phyloP scores from a whole-genome alignment of 2,329 filamentous ascomycete genomes.

The Verticillium klebahnii region DNA sequence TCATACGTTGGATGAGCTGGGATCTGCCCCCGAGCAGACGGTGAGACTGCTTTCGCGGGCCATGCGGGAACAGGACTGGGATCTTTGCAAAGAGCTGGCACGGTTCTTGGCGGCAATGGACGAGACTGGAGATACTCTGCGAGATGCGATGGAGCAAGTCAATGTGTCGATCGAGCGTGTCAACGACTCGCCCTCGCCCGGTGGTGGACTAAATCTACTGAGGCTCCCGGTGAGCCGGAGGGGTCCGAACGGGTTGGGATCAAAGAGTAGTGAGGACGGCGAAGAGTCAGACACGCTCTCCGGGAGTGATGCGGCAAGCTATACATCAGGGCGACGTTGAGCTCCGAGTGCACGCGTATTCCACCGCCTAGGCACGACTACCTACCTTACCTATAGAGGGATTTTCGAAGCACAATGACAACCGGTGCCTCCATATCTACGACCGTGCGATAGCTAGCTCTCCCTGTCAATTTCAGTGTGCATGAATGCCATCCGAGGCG shows the following conservation, averaged over 20 bases:
- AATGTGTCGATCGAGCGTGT: constrained; percentile 31
- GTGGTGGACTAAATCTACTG: constrained; percentile 16
- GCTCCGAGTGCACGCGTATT: not conserved
- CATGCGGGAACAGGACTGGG: constrained; percentile 85
- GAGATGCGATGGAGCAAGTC: constrained; percentile 64
- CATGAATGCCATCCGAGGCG: not conserved
- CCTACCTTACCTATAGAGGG: too few relatives aligned
- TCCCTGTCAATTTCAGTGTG: not conserved
- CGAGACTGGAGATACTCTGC: constrained; percentile 74
- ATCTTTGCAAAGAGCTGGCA: constrained; percentile 89
- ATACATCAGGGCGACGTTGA: constrained; percentile 22
- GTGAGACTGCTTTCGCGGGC: constrained; percentile 77
- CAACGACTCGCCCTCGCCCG: constrained; percentile 11
- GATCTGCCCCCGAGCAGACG: constrained; percentile 68
- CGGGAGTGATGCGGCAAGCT: constrained; percentile 30
- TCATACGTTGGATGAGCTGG: constrained; percentile 72
- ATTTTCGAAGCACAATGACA: too few relatives aligned
- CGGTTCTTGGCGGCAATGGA: constrained; percentile 94
- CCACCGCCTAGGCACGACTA: too few relatives aligned
- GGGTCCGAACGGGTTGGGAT: constrained; percentile 23
- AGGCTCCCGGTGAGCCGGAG: constrained; percentile 8
- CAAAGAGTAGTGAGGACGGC: constrained; percentile 24
- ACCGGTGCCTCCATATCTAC: not conserved
- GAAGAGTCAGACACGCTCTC: constrained; percentile 32
- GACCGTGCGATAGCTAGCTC: not conserved